phyloP scores from a whole-genome alignment of 208 protist species.

The Crithidia sp. region DNA sequence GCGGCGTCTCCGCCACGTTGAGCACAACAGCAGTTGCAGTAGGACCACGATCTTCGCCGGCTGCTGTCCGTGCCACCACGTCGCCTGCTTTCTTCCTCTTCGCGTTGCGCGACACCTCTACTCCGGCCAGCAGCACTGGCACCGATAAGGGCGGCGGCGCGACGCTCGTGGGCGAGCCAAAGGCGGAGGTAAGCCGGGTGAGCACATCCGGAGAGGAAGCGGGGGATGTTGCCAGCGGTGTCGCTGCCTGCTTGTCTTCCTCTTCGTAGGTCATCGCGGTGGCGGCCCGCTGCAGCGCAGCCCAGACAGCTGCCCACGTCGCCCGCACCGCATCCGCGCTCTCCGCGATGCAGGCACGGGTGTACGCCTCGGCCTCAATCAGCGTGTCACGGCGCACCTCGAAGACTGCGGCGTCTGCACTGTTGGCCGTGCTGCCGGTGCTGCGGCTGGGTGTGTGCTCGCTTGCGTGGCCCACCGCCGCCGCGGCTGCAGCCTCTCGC shows the following conservation, averaged over 20 bases:
- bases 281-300: constrained; percentile 14
- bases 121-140: background rate
- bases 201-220: background rate
- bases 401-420: background rate
- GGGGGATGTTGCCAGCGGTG: background rate
- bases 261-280: background rate
- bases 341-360: constrained; percentile 17
- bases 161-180: background rate
- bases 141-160: constrained; percentile 9
- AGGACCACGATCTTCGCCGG: too few relatives aligned
- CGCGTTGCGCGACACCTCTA: background rate
- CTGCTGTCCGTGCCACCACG: too few relatives aligned
- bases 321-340: constrained; percentile 14
- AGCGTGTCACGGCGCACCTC: constrained; percentile 1
- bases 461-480: background rate
- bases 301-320: constrained; percentile 17
- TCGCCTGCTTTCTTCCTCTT: background rate
- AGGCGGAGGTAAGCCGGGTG: background rate
- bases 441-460: background rate
- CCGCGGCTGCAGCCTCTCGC: too few relatives aligned
- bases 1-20: too few relatives aligned
- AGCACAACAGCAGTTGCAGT: too few relatives aligned
- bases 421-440: background rate
- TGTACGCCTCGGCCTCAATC: constrained; percentile 15
- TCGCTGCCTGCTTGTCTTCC: background rate